Evolutionary conservation across 23 red algal species (phyloP).

Genomic region (Chondrus crispus): DNA sequence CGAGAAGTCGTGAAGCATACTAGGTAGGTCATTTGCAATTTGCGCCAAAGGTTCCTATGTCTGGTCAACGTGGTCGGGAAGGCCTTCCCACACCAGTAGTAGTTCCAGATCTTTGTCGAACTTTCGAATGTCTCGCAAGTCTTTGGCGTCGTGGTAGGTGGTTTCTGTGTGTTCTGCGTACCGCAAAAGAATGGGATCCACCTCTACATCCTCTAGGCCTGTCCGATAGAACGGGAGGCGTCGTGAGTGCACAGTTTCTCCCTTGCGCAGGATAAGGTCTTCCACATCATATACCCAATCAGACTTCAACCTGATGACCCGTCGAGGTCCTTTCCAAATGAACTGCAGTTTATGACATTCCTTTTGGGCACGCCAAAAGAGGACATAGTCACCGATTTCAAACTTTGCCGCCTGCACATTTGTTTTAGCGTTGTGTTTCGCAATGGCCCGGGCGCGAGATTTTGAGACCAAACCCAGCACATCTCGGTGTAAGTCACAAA

Average conservation of each 20-base stretch:
- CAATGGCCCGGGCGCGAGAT: background rate
- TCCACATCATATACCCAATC: background rate
- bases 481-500: background rate
- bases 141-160: background rate
- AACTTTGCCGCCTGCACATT: background rate
- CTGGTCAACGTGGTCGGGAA: background rate
- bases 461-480: background rate
- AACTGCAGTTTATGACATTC: background rate
- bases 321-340: background rate
- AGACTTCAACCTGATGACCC: background rate
- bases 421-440: background rate
- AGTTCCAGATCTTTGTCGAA: background rate
- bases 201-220: background rate
- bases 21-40: background rate
- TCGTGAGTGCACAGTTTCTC: background rate
- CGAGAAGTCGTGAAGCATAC: background rate
- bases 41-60: background rate
- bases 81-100: background rate
- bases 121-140: background rate
- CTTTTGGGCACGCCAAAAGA: background rate
- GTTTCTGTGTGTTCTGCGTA: background rate
- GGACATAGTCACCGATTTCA: slow-evolving; percentile 2
- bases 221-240: background rate
- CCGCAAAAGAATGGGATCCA: background rate
- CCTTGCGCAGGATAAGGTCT: background rate